phyloP scores from a whole-genome alignment of 768 basidiomycete genomes.

The Amanita brunnescens region DNA sequence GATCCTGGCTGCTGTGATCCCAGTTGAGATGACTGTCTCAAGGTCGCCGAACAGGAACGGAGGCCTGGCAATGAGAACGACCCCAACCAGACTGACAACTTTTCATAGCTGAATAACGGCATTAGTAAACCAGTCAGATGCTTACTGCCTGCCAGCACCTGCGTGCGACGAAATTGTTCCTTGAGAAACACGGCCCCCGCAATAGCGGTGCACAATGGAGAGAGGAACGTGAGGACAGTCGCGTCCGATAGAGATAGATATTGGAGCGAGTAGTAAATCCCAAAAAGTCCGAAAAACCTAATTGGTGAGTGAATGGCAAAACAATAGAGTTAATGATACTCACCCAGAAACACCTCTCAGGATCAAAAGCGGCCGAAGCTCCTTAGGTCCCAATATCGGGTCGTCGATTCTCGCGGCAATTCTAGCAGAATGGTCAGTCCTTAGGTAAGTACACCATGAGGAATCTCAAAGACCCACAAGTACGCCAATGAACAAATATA shows the following conservation, averaged over 20 bases:
- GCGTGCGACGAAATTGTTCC: slow-evolving; percentile 46
- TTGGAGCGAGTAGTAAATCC: slow-evolving; percentile 62
- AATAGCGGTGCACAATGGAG: slow-evolving; percentile 56
- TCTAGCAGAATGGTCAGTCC: slow-evolving; percentile 18
- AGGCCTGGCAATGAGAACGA: slow-evolving; percentile 76
- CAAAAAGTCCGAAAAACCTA: slow-evolving; percentile 67
- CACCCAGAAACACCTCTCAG: slow-evolving; percentile 60
- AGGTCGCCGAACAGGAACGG: slow-evolving; percentile 54
- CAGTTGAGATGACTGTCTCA: slow-evolving; percentile 6
- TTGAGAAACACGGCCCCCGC: slow-evolving; percentile 53
- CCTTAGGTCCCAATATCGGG: slow-evolving; percentile 63
- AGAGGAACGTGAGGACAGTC: slow-evolving; percentile 66
- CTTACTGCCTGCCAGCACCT: slow-evolving; percentile 43
- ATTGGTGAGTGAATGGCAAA: background rate
- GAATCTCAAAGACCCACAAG: slow-evolving; percentile 32
- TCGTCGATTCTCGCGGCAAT: slow-evolving; percentile 34
- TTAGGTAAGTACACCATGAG: background rate
- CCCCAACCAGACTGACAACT: slow-evolving; percentile 66
- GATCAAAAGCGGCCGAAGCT: slow-evolving; percentile 47
- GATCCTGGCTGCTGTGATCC: slow-evolving; percentile 10
- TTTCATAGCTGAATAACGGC: background rate
- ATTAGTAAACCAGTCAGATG: background rate
- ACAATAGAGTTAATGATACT: background rate
- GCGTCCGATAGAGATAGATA: slow-evolving; percentile 76
- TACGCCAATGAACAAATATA: slow-evolving; percentile 41